These are phyloP conservation scores for Didymella glomerata DNA, from an alignment of 2,329 filamentous ascomycete genomes.

Conservation along the genomic window DNA sequence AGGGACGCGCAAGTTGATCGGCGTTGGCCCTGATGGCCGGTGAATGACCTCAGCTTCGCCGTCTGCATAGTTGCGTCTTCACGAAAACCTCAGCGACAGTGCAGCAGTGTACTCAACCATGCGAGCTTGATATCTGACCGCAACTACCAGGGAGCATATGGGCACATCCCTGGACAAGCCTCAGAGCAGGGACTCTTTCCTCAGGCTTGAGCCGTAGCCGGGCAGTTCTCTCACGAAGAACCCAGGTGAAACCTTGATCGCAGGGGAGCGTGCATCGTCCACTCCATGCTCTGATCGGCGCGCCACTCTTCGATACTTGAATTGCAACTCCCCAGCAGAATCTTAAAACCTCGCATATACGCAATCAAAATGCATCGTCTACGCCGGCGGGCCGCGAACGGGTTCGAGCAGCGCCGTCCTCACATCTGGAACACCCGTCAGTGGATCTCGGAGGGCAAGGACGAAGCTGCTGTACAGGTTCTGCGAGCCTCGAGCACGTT, in stretches of 20 bases:
- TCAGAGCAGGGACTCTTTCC: neutral
- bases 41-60: neutral
- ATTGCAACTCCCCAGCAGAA: constrained; percentile 12
- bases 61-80: constrained; percentile 4
- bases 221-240: constrained; percentile 7
- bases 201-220: constrained; percentile 14
- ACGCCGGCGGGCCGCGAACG: constrained; percentile 38
- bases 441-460: constrained; percentile 33
- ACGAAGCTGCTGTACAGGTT: constrained; percentile 26
- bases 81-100: constrained; percentile 2
- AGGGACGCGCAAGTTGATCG: constrained; percentile 9
- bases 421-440: constrained; percentile 28
- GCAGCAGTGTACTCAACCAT: neutral
- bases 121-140: neutral
- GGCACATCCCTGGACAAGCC: neutral
- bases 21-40: neutral
- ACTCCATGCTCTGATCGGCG: constrained; percentile 15
- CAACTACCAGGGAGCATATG: constrained; percentile 3
- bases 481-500: constrained; percentile 29
- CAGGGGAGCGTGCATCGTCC: constrained; percentile 13
- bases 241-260: constrained; percentile 16
- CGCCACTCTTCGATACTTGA: constrained; percentile 12
- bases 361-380: constrained; percentile 26
- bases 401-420: constrained; percentile 20
- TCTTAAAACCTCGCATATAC: constrained; percentile 23